A percentile compares a stretch with the other conserved stretches of the same genome.
These are phyloP conservation scores for Penicillium atrosanguineum DNA, from an alignment of 495 filamentous ascomycete genomes.

Conservation along the genomic window DNA sequence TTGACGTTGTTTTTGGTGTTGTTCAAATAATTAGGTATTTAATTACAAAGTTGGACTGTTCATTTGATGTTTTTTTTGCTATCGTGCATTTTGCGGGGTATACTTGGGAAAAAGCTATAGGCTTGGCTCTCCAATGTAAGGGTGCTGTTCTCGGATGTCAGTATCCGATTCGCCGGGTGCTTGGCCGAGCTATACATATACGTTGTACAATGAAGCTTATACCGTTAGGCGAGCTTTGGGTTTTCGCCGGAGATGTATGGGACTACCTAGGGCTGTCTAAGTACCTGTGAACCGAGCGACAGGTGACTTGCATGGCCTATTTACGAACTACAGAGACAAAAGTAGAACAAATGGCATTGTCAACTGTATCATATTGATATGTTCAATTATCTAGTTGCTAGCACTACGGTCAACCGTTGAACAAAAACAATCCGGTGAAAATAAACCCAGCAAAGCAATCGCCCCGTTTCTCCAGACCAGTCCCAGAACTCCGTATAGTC, in stretches of 20 bases:
- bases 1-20: too few relatives aligned
- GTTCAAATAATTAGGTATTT: background rate
- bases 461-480: conserved; percentile 18
- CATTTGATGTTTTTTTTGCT: background rate
- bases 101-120: background rate
- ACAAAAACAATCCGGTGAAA: conserved; percentile 8
- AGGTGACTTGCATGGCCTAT: background rate
- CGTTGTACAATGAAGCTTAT: background rate
- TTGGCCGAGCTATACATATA: background rate
- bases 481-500: conserved; percentile 26
- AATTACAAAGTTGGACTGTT: background rate
- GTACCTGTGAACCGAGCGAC: background rate
- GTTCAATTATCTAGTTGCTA: conserved; percentile 30
- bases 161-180: background rate
- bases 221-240: too few relatives aligned
- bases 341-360: background rate
- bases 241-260: background rate
- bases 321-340: background rate
- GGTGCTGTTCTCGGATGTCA: background rate
- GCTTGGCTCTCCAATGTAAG: background rate
- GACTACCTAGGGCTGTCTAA: background rate
- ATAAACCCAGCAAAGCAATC: conserved; percentile 15
- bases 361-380: conserved; percentile 13
- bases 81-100: background rate
- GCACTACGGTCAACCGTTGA: conserved; percentile 7